Base-by-base conservation (phyloP, 495 filamentous ascomycete species). In the Podospora sp. region DNA sequence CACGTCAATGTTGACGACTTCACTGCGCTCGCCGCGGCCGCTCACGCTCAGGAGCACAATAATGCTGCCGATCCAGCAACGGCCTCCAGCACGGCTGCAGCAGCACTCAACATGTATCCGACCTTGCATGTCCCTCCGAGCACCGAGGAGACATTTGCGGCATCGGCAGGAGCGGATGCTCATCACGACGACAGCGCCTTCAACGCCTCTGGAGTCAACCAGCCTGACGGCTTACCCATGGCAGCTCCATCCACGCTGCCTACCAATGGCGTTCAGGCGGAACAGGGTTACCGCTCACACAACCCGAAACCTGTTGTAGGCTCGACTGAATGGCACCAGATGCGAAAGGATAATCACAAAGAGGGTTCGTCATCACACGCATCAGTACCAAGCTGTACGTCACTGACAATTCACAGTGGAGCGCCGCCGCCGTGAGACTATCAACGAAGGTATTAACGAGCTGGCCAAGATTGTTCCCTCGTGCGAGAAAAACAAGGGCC, bases 381-480 rank as follows among this genome's bases (percentile, higher is more conserved):
- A 22, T 18, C 60, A 1, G 27, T 33, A 16, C 60, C n/a, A 46
- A 1, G 35, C 5, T 22, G 25, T 29, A 25, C 27, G 67, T 49
- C 65, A 36, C 36, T 27, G 9, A 33, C 35, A 24, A 2, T 46
- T 46, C 14, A 2, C 60, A 99, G 95, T 99, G 68, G 95, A 99
- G 79, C 92, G 95, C 62, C 93, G 95, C 56, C 95, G 95, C 46
- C 92, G 95, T 68, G 95, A 99, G 77, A 97, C 96, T 5, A 99
- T 99, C 77, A 99, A 99, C 75, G 95, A 99, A 79, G 95, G 95
- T 59, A 99, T 99, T 73, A 98, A 97, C 73, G 94, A 99, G 79
- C 89, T 99, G 50, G 91, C 96, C 61, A 97, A 97, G 78, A 94
- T 99, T 62, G 95, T 99, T 0, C 95, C 95, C 2, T 93, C 93